Evolutionary conservation across 352 stramenopile genomes (phyloP).

Genomic region (Pythium brachiatum): DNA sequence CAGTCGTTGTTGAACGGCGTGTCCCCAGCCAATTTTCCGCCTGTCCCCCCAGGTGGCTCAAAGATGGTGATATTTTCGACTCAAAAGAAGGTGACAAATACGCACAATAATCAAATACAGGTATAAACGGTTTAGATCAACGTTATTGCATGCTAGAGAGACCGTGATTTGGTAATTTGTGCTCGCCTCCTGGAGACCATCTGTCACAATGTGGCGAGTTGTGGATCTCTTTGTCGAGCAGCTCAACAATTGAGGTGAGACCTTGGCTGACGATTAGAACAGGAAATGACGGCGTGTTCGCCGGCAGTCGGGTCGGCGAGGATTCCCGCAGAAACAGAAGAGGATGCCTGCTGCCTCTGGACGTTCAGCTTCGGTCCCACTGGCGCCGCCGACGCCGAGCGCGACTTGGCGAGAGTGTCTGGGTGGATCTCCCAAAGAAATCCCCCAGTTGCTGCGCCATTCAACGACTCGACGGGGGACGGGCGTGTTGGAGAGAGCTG

Average conservation of each 20-base stretch:
- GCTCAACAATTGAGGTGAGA: not conserved
- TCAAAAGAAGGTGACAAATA: not conserved
- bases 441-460: not conserved
- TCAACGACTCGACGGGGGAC: not conserved
- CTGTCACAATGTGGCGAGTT: not conserved
- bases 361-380: not conserved
- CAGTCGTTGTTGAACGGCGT: not conserved
- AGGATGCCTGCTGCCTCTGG: not conserved
- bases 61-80: not conserved
- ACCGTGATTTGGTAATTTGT: not conserved
- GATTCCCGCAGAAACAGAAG: constrained; percentile 1
- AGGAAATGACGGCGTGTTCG: too few species aligned
- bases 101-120: not conserved
- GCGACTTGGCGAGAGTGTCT: too few species aligned
- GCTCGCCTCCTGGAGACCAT: not conserved
- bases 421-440: not conserved
- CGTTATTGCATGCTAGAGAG: not conserved
- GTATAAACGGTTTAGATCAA: not conserved
- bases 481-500: not conserved
- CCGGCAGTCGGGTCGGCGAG: not conserved
- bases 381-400: too few species aligned
- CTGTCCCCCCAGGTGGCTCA: not conserved
- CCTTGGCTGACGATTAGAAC: too few species aligned
- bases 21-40: not conserved
- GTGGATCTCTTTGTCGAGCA: not conserved